A percentile compares a stretch with the other conserved stretches of the same genome.
These are phyloP conservation scores for Naganishia vaughanmartiniae DNA, from an alignment of 768 basidiomycete genomes.

Conservation along the genomic window DNA sequence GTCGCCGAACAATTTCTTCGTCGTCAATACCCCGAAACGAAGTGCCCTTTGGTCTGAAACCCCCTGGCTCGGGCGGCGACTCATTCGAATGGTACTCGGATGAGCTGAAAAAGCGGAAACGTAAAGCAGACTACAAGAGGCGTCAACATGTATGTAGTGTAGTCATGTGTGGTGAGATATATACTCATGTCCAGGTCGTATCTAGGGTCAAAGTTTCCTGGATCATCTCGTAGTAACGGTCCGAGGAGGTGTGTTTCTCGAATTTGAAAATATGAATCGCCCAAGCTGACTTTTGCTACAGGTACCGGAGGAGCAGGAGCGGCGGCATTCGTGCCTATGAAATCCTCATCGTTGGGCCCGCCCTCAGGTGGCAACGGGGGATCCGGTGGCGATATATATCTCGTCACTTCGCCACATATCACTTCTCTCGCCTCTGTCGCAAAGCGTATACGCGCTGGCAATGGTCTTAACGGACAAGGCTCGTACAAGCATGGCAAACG, in stretches of 20 bases:
- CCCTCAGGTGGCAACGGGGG: slow-evolving; percentile 94
- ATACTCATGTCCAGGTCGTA: neutral
- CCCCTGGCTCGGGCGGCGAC: neutral
- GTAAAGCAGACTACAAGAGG: slow-evolving; percentile 27
- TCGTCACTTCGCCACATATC: slow-evolving; percentile 72
- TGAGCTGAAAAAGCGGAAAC: slow-evolving; percentile 23
- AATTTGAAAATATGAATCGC: neutral
- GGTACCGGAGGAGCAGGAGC: slow-evolving; percentile 88
- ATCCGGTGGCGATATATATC: slow-evolving; percentile 79
- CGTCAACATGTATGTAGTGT: slow-evolving; percentile 21
- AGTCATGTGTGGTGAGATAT: neutral
- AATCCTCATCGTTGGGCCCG: slow-evolving; percentile 75
- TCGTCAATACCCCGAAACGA: neutral
- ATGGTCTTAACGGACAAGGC: slow-evolving; percentile 74
- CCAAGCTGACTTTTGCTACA: slow-evolving; percentile 42
- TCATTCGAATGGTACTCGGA: slow-evolving; percentile 13
- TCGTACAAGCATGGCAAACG: slow-evolving; percentile 80
- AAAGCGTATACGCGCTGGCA: slow-evolving; percentile 64
- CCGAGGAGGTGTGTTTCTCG: slow-evolving; percentile 62
- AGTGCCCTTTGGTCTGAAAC: neutral
- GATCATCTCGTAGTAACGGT: slow-evolving; percentile 78
- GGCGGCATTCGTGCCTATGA: slow-evolving; percentile 88
- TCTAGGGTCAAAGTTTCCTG: slow-evolving; percentile 71
- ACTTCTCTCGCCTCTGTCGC: slow-evolving; percentile 74
- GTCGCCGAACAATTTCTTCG: neutral